phyloP scores from a whole-genome alignment of 2,329 filamentous ascomycete species.

The Ophiostoma populinum region DNA sequence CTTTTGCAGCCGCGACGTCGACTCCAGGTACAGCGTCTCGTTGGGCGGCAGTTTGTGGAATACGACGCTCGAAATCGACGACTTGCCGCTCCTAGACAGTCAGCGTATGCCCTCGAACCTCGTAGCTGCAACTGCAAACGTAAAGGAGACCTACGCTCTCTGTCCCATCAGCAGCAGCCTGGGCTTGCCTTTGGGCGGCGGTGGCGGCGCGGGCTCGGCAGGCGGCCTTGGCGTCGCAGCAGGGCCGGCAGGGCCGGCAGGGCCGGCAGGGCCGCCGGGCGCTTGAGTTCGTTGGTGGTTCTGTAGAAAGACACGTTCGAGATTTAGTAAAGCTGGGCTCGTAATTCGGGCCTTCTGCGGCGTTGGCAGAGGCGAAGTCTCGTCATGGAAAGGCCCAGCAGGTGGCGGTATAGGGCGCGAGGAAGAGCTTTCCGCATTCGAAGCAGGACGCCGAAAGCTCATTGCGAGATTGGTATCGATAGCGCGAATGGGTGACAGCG shows the following conservation, averaged over 20 bases:
- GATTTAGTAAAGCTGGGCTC: slow-evolving; percentile 44
- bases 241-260: not conserved
- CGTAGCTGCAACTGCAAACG: too few relatives aligned
- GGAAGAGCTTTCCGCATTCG: too few relatives aligned
- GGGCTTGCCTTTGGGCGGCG: slow-evolving; percentile 51
- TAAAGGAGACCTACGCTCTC: slow-evolving; percentile 46
- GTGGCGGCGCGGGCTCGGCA: slow-evolving; percentile 24
- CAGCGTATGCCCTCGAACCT: too few relatives aligned
- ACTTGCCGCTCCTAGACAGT: slow-evolving; percentile 70
- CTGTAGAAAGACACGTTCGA: slow-evolving; percentile 46
- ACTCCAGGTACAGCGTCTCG: slow-evolving; percentile 90
- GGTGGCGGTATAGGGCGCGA: too few relatives aligned
- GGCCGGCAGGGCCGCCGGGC: slow-evolving; percentile 22
- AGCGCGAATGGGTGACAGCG: too few relatives aligned
- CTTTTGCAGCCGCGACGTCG: slow-evolving; percentile 85
- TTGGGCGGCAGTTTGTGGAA: slow-evolving; percentile 95
- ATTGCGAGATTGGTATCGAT: too few relatives aligned
- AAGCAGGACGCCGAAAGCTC: too few relatives aligned
- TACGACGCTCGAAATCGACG: slow-evolving; percentile 96
- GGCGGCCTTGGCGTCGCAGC: slow-evolving; percentile 19
- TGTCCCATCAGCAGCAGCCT: slow-evolving; percentile 88
- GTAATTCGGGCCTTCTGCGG: slow-evolving; percentile 19
- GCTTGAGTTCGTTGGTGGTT: slow-evolving; percentile 33
- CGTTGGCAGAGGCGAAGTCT: not conserved
- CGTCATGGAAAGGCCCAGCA: too few relatives aligned